Conservation (phyloP, 345 rosid genomes). For the Murraya koenigii region DNA sequence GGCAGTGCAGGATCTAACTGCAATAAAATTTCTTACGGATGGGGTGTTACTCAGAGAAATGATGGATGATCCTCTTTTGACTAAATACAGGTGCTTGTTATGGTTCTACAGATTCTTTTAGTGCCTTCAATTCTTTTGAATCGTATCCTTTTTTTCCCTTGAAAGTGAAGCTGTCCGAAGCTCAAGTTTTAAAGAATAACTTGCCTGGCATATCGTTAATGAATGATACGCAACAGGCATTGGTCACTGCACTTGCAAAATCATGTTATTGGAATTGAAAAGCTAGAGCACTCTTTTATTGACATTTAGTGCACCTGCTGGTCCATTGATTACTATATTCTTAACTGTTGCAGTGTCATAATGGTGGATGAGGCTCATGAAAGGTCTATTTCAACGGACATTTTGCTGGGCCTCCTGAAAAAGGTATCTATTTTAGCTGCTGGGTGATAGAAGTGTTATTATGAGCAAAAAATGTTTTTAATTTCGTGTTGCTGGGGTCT, state of each 20-base stretch:
- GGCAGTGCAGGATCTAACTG: constrained; percentile 67
- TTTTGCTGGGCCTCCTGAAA: constrained; percentile 88
- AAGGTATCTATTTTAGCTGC: constrained; percentile 47
- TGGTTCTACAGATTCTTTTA: constrained; percentile 4
- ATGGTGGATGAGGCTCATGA: constrained; percentile 99
- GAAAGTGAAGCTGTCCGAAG: not conserved
- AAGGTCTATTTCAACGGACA: constrained; percentile 94
- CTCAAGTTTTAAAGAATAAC: not conserved
- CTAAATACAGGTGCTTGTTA: constrained; percentile 76
- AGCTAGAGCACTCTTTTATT: not conserved
- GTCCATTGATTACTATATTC: not conserved
- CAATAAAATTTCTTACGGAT: constrained; percentile 89
- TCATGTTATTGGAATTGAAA: constrained; percentile 3
- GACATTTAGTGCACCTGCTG: not conserved
- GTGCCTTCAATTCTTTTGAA: not conserved
- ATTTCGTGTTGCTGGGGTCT: not conserved
- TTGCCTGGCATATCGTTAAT: not conserved
- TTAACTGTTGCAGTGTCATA: constrained; percentile 55
- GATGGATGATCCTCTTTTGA: constrained; percentile 99
- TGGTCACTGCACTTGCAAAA: not conserved
- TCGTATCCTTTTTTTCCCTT: not conserved
- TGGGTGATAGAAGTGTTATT: constrained; percentile 1
- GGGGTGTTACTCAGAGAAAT: constrained; percentile 92
- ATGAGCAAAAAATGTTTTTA: constrained; percentile 1
- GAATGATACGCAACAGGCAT: not conserved